These are phyloP conservation scores for Tylopilus orsonianus DNA, from an alignment of 1,284 basidiomycete genomes.

Conservation along the genomic window DNA sequence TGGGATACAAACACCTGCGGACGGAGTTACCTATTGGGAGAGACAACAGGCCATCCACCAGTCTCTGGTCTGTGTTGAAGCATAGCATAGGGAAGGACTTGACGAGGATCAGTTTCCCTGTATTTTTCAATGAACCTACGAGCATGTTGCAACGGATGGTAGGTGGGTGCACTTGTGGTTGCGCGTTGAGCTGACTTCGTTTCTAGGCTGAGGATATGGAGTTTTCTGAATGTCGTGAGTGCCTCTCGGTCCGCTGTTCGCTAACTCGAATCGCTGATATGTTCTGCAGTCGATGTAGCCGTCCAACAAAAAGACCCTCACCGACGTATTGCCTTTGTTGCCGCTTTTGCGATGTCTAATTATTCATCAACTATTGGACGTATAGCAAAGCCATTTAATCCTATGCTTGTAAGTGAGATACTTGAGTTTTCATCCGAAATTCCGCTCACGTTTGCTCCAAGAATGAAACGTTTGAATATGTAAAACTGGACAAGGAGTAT, in stretches of 20 bases:
- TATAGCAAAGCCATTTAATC: slow-evolving; percentile 96
- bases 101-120: slow-evolving; percentile 94
- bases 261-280: background rate
- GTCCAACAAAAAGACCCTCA: slow-evolving; percentile 75
- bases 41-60: slow-evolving; percentile 87
- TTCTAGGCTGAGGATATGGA: slow-evolving; percentile 89
- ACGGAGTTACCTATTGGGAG: slow-evolving; percentile 63
- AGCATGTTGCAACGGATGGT: slow-evolving; percentile 92
- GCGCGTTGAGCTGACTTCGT: slow-evolving; percentile 5
- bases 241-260: slow-evolving; percentile 2
- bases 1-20: slow-evolving; percentile 73
- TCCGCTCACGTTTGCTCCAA: slow-evolving; percentile 22
- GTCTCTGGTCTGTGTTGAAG: slow-evolving; percentile 95
- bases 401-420: slow-evolving; percentile 66
- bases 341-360: slow-evolving; percentile 97
- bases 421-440: background rate
- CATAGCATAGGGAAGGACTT: slow-evolving; percentile 96
- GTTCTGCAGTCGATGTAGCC: slow-evolving; percentile 77
- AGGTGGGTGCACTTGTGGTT: slow-evolving; percentile 20
- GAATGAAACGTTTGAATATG: slow-evolving; percentile 95
- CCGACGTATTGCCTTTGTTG: slow-evolving; percentile 88
- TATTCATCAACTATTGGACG: slow-evolving; percentile 95
- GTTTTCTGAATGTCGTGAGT: slow-evolving; percentile 87
- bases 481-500: slow-evolving; percentile 84
- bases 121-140: slow-evolving; percentile 95